phyloP scores from a whole-genome alignment of 2,329 filamentous ascomycete genomes.

The Bipolaris cookei region DNA sequence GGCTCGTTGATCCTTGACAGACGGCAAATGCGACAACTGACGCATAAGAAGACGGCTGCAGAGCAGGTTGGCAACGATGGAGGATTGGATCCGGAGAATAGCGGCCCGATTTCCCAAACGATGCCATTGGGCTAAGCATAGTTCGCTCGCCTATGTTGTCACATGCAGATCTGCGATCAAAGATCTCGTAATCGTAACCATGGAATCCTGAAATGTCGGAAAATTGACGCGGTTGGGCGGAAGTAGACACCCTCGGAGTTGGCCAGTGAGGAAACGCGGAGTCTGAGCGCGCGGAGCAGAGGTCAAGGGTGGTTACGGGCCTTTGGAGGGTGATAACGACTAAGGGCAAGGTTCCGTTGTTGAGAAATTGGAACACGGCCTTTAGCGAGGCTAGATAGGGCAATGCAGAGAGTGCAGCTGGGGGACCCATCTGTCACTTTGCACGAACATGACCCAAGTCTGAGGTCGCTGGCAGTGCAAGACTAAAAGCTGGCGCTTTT shows the following conservation, averaged over 20 bases:
- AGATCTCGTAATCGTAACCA: constrained; percentile 35
- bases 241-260: neutral
- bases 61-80: neutral
- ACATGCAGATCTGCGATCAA: constrained; percentile 30
- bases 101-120: constrained; percentile 24
- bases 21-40: neutral
- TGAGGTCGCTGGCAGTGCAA: constrained; percentile 22
- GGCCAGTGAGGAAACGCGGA: constrained; percentile 16
- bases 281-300: neutral
- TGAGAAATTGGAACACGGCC: constrained; percentile 15
- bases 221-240: constrained; percentile 9
- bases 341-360: constrained; percentile 12
- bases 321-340: constrained; percentile 5
- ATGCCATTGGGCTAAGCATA: constrained; percentile 14
- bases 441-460: constrained; percentile 24
- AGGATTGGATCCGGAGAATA: constrained; percentile 22
- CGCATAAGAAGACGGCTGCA: neutral
- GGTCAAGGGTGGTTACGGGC: constrained; percentile 4
- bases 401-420: constrained; percentile 6
- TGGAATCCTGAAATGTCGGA: constrained; percentile 17
- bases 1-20: neutral
- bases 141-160: constrained; percentile 17
- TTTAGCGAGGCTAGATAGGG: constrained; percentile 6
- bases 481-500: constrained; percentile 27
- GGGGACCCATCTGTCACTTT: constrained; percentile 16